Percentiles rank a stretch among this genome's conserved stretches.
These are phyloP conservation scores for Apiospora phragmitis DNA, from an alignment of 2,329 filamentous ascomycete species.

Conservation along the genomic window DNA sequence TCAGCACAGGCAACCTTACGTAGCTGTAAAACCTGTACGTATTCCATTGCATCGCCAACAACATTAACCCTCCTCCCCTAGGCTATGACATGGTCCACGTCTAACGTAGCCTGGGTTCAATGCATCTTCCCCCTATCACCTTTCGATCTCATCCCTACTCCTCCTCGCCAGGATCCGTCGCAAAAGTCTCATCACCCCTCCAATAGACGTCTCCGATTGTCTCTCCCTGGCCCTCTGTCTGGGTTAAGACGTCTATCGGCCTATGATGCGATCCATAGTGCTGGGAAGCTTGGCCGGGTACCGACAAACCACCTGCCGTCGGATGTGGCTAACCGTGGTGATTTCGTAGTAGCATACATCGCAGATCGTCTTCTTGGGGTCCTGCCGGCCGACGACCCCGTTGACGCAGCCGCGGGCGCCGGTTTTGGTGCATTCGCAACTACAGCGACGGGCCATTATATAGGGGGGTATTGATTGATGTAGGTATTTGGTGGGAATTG, in stretches of 20 bases:
- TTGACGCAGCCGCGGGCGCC: not conserved
- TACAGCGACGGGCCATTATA: not conserved
- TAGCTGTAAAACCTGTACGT: not conserved
- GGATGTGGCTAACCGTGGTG: not conserved
- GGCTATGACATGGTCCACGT: not conserved
- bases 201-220: not conserved
- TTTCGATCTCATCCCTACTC: not conserved
- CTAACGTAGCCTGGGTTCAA: not conserved
- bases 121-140: not conserved
- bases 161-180: not conserved
- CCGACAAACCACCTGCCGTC: not conserved
- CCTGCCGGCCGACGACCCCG: not conserved
- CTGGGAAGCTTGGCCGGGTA: not conserved
- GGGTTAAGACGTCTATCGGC: not conserved
- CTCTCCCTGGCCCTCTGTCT: not conserved
- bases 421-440: not conserved
- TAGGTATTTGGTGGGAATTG: not conserved
- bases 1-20: no score
- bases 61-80: not conserved
- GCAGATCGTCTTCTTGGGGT: constrained; percentile 5
- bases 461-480: not conserved
- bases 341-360: not conserved
- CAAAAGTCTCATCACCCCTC: not conserved
- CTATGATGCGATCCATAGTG: not conserved
- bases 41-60: not conserved